Conservation (phyloP, 495 filamentous ascomycete genomes). For the Cenococcum geophilum region DNA sequence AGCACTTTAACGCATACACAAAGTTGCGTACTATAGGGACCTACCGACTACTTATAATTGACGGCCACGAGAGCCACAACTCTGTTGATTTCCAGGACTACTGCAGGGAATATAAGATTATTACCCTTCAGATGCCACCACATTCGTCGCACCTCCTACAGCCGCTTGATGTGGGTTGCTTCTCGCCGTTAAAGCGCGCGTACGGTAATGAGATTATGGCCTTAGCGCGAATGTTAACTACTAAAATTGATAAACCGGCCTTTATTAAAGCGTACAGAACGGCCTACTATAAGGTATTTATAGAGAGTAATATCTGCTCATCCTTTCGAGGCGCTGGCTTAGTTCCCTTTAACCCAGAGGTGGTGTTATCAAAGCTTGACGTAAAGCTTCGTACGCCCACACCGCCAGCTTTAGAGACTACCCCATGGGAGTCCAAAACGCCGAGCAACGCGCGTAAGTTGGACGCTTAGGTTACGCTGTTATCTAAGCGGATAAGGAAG, state of each 20-base stretch:
- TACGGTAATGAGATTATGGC: background rate
- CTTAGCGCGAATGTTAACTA: conserved; percentile 1
- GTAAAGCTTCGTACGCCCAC: conserved; percentile 4
- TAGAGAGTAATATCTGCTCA: conserved; percentile 14
- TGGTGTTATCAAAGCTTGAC: conserved; percentile 6
- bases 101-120: background rate
- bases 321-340: conserved; percentile 18
- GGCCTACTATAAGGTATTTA: conserved; percentile 9
- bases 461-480: background rate
- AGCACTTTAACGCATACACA: no score
- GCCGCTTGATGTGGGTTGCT: background rate
- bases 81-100: conserved; percentile 8
- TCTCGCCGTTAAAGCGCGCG: background rate
- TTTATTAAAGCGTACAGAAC: conserved; percentile 11
- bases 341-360: conserved; percentile 7
- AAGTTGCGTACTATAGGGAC: background rate
- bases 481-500: background rate
- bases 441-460: background rate
- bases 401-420: background rate
- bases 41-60: conserved; percentile 14
- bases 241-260: conserved; percentile 13
- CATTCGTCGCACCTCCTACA: background rate
- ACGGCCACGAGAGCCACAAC: conserved; percentile 23
- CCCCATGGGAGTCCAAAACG: background rate
- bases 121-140: background rate